A percentile compares a stretch with the other conserved stretches of the same genome.
phyloP scores from a whole-genome alignment of 2,329 filamentous ascomycete species.

The Coniochaeta pulveracea region DNA sequence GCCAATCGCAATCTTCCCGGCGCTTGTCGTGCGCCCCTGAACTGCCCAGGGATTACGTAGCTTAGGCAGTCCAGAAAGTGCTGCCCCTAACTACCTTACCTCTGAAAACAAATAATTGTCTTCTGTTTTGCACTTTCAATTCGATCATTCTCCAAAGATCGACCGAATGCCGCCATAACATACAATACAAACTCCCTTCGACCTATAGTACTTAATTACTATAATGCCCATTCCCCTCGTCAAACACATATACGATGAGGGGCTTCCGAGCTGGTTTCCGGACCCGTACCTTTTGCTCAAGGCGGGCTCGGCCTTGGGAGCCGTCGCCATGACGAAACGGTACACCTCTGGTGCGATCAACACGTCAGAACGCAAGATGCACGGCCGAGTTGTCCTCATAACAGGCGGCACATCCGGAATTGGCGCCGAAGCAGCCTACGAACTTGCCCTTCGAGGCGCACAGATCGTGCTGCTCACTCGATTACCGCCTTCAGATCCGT shows the following conservation, averaged over 20 bases:
- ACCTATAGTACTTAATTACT: slow-evolving; percentile 6
- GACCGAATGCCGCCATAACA: not conserved
- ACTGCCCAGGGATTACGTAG: slow-evolving; percentile 1
- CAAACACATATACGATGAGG: slow-evolving; percentile 32
- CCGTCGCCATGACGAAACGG: slow-evolving; percentile 47
- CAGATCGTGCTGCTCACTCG: slow-evolving; percentile 87
- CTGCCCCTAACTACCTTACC: too few relatives aligned
- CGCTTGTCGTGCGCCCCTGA: not conserved
- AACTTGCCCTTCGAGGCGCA: slow-evolving; percentile 71
- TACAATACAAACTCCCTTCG: not conserved
- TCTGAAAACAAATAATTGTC: too few relatives aligned
- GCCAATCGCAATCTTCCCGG: slow-evolving; percentile 3
- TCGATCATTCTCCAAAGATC: too few relatives aligned
- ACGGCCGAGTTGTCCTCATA: slow-evolving; percentile 86
- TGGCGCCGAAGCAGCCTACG: slow-evolving; percentile 63
- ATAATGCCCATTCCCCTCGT: slow-evolving; percentile 43
- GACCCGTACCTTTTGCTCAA: slow-evolving; percentile 30
- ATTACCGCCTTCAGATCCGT: slow-evolving; percentile 69
- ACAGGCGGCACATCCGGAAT: slow-evolving; percentile 93
- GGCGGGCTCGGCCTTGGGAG: slow-evolving; percentile 20
- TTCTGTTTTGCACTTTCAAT: too few relatives aligned
- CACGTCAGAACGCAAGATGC: slow-evolving; percentile 69
- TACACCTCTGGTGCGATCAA: slow-evolving; percentile 71
- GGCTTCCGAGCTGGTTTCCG: slow-evolving; percentile 36
- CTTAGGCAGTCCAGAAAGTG: too few relatives aligned